Base-by-base conservation (phyloP, 768 basidiomycete species). In the Nidularia pulvinata region DNA sequence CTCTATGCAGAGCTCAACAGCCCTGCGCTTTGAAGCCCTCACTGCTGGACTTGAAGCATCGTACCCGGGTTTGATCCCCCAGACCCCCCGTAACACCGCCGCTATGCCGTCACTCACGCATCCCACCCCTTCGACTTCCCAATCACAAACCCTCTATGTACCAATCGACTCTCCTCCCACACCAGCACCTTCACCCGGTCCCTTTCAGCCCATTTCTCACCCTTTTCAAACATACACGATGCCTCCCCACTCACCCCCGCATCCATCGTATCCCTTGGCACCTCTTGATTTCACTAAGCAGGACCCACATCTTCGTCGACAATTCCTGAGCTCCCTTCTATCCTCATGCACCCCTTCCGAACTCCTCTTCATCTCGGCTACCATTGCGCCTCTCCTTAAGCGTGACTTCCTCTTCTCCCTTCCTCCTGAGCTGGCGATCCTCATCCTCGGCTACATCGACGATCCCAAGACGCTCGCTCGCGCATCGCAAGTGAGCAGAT, bases 391-490 rank as follows among this genome's bases (percentile, higher is more conserved):
- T 1, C 76, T 86, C 42, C 81, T 90, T 57, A 82, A 82, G 58
- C 81, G 83, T 0, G 86, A 89, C 58, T 83, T 85, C 55, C 64
- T 83, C 5, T 61, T 66, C 3, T 55, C 58, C 34, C 53, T 75
- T 1, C 73, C 74, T 0, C 46, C 34, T 75, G 94, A 97, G 69
- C 74, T 97, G 11, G 81, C 84, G 0, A 67, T 94, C 19, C 82
- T 93, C 60, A 81, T 95, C 51, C 76, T 97, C 35, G 69, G 78
- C 52, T 95, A 86, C 66, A 75, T 96, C 43, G 84, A 93, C 52
- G 88, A 93, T 45, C 86, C 90, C 0, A 71, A 72, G 43, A 86
- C 88, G 0, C 83, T 97, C 7, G 75, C 84, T 0, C 74, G 91
- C 9, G 88, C 88, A 0, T 75, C 80, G 39, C 77, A 80, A 34